Conservation (phyloP, 2,329 filamentous ascomycete genomes). For the Grosmannia penicillata region DNA sequence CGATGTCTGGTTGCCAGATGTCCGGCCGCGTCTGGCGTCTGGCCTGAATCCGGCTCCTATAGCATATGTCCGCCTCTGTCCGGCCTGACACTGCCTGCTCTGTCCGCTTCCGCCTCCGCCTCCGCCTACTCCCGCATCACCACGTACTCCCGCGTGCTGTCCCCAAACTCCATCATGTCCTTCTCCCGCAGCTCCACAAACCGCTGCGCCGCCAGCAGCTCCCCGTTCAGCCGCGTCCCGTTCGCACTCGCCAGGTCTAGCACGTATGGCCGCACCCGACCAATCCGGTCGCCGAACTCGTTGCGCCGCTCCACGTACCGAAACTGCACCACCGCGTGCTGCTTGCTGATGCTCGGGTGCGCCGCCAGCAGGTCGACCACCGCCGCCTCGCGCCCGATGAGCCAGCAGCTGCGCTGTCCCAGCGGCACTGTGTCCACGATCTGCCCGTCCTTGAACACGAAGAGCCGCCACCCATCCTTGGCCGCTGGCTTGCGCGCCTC, state of each 20-base stretch:
- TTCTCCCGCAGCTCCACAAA: slow-evolving; percentile 80
- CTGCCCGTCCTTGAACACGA: slow-evolving; percentile 76
- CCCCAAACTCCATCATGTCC: slow-evolving; percentile 78
- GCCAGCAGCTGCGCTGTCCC: slow-evolving; percentile 68
- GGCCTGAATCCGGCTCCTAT: no score
- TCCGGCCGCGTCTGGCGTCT: no score
- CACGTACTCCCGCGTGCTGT: slow-evolving; percentile 88
- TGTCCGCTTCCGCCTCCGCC: neutral
- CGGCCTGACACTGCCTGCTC: neutral
- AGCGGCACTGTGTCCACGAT: slow-evolving; percentile 73
- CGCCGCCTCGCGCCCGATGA: slow-evolving; percentile 65
- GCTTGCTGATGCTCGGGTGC: slow-evolving; percentile 86
- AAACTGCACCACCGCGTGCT: slow-evolving; percentile 93
- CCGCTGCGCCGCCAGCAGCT: slow-evolving; percentile 55
- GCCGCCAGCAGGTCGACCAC: slow-evolving; percentile 76
- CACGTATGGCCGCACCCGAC: slow-evolving; percentile 70
- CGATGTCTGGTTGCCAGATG: no score
- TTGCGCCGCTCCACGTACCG: slow-evolving; percentile 69
- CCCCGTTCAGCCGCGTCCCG: slow-evolving; percentile 70
- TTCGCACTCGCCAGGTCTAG: slow-evolving; percentile 92
- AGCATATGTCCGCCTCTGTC: no score
- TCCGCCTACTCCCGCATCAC: slow-evolving; percentile 54
- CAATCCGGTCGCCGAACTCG: slow-evolving; percentile 73
- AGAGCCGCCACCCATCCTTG: slow-evolving; percentile 73
- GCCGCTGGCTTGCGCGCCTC: slow-evolving; percentile 80